Conservation (phyloP, 768 basidiomycete species). For the Polyporus arcularius region DNA sequence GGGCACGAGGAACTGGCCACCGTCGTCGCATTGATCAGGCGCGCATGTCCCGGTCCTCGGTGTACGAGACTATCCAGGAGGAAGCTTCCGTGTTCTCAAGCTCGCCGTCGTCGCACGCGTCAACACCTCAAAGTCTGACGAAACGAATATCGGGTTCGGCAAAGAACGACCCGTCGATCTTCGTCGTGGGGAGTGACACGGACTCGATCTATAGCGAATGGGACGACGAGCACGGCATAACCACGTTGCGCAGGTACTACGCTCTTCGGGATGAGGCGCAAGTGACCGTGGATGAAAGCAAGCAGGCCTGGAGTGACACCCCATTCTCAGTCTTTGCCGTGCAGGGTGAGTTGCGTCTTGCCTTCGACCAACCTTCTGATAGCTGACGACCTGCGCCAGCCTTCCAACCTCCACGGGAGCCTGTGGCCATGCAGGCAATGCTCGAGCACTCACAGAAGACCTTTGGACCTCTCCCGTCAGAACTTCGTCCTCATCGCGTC, state of each 20-base stretch:
- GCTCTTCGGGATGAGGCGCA: slow-evolving; percentile 70
- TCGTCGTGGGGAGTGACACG: slow-evolving; percentile 54
- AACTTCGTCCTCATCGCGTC: slow-evolving; percentile 60
- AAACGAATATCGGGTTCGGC: slow-evolving; percentile 5
- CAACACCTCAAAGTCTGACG: slow-evolving; percentile 13
- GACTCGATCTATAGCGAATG: slow-evolving; percentile 45
- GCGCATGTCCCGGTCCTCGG: slow-evolving; percentile 62
- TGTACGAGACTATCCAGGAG: slow-evolving; percentile 82
- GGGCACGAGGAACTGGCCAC: slow-evolving; percentile 67
- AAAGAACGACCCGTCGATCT: slow-evolving; percentile 37
- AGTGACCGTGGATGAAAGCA: slow-evolving; percentile 65
- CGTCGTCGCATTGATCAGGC: slow-evolving; percentile 69
- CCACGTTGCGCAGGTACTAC: slow-evolving; percentile 65
- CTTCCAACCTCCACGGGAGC: slow-evolving; percentile 68
- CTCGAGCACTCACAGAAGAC: slow-evolving; percentile 72
- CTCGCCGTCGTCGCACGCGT: slow-evolving; percentile 27
- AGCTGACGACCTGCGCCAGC: slow-evolving; percentile 39
- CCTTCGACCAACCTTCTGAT: background rate
- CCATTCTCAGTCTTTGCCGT: slow-evolving; percentile 71
- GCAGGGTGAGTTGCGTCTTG: slow-evolving; percentile 56
- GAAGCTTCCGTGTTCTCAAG: slow-evolving; percentile 45
- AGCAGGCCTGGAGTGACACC: slow-evolving; percentile 66
- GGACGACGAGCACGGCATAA: slow-evolving; percentile 71
- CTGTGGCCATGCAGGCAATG: slow-evolving; percentile 69
- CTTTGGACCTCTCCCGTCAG: slow-evolving; percentile 73